Evolutionary conservation across 108 stramenopile species (phyloP).

Genomic region (Nannochloropsis granulata): DNA sequence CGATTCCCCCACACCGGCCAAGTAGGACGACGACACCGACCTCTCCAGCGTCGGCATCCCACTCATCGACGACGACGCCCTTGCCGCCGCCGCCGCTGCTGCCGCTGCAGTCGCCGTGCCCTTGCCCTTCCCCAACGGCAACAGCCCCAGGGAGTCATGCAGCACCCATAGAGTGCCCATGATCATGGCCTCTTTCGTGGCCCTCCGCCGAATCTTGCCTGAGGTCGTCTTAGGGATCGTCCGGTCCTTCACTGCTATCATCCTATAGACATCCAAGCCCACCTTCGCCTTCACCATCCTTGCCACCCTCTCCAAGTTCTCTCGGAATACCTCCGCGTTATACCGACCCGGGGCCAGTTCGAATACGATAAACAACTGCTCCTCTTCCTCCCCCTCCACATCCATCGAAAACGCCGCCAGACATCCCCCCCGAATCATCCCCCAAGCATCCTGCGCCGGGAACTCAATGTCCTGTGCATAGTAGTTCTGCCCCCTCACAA

Average conservation of each 20-base stretch:
- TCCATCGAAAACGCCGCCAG: background rate
- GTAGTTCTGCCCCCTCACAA: background rate
- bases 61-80: background rate
- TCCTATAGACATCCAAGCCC: background rate
- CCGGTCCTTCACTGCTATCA: background rate
- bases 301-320: background rate
- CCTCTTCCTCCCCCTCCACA: background rate
- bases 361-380: background rate
- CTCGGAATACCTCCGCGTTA: background rate
- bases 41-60: background rate
- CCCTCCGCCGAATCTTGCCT: conserved; percentile 84
- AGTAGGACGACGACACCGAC: background rate
- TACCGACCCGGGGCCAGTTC: background rate
- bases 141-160: background rate
- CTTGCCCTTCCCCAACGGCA: background rate
- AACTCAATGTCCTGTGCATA: conserved; percentile 3
- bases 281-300: background rate
- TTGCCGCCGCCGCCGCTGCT: background rate
- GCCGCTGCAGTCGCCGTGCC: background rate
- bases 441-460: background rate
- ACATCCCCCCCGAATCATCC: background rate
- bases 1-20: background rate
- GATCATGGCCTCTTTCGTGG: background rate
- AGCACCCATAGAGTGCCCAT: background rate
- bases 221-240: conserved; percentile 93